Evolutionary conservation across 2,329 filamentous ascomycete genomes (phyloP).

Genomic region (Apiospora sp.): DNA sequence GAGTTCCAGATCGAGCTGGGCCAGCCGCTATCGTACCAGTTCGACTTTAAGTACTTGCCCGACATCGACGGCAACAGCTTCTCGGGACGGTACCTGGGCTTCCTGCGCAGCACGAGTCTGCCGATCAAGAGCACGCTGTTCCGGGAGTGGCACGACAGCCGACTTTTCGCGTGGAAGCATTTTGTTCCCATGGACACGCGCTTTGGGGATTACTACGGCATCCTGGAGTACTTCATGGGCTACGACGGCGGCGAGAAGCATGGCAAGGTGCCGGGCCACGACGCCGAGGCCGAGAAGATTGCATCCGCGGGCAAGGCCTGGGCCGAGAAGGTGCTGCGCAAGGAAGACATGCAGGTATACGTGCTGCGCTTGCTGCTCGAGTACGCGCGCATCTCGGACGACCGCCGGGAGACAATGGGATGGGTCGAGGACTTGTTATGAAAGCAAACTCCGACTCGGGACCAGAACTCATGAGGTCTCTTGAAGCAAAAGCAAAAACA

Average conservation of each 20-base stretch:
- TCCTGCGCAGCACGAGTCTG: conserved; percentile 73
- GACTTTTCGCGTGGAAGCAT: conserved; percentile 79
- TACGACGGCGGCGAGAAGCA: conserved; percentile 49
- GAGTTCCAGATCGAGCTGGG: conserved; percentile 52
- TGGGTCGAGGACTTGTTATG: conserved; percentile 60
- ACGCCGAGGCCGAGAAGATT: conserved; percentile 68
- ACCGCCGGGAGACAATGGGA: conserved; percentile 60
- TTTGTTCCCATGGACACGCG: conserved; percentile 82
- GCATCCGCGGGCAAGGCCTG: conserved; percentile 71
- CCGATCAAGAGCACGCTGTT: conserved; percentile 82
- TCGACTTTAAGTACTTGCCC: conserved; percentile 71
- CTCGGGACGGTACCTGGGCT: conserved; percentile 72
- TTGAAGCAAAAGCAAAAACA: too few relatives aligned
- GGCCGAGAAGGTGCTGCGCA: conserved; percentile 72
- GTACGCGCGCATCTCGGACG: conserved; percentile 65
- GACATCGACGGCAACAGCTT: conserved; percentile 82
- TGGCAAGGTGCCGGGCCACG: conserved; percentile 50
- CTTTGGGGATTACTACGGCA: conserved; percentile 75
- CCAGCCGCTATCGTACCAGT: conserved; percentile 60
- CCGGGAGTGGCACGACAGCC: conserved; percentile 81
- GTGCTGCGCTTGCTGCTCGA: conserved; percentile 69
- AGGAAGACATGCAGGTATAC: conserved; percentile 79
- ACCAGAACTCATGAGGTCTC: too few relatives aligned
- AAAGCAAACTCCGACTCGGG: background rate
- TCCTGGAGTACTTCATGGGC: conserved; percentile 78